phyloP scores from a whole-genome alignment of 2,329 filamentous ascomycete species.

The Metarhizium album region DNA sequence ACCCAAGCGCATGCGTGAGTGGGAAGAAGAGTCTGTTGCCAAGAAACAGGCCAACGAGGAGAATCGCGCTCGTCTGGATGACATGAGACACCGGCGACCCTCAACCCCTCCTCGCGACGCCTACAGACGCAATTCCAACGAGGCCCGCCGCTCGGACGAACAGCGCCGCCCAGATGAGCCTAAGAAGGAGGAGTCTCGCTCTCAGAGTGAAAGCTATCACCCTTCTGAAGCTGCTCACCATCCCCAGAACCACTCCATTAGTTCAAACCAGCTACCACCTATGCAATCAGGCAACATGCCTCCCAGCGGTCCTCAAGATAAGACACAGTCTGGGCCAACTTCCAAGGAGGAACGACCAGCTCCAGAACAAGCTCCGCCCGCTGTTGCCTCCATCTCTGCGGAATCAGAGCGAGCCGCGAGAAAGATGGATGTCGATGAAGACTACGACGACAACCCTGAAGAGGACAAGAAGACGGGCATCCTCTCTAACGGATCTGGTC shows the following conservation, averaged over 20 bases:
- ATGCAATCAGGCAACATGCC: constrained; percentile 51
- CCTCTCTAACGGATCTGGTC: constrained; percentile 32
- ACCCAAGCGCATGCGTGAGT: constrained; percentile 80
- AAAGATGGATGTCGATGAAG: constrained; percentile 95
- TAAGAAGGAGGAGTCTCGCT: constrained; percentile 52
- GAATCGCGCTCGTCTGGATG: constrained; percentile 74
- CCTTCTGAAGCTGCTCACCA: constrained; percentile 90
- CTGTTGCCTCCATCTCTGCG: constrained; percentile 40
- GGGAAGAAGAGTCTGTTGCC: constrained; percentile 70
- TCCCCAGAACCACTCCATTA: constrained; percentile 42
- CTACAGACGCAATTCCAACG: constrained; percentile 70
- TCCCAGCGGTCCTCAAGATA: constrained; percentile 41
- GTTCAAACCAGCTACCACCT: constrained; percentile 44
- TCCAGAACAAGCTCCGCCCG: constrained; percentile 27
- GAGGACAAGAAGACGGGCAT: constrained; percentile 58
- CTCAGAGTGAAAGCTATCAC: constrained; percentile 70
- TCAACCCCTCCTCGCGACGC: constrained; percentile 61
- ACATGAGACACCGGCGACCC: constrained; percentile 67
- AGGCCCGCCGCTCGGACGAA: constrained; percentile 55
- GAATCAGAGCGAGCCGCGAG: constrained; percentile 77
- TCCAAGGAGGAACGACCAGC: constrained; percentile 51
- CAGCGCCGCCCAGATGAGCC: constrained; percentile 48
- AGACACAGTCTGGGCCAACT: constrained; percentile 18
- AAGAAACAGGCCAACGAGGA: constrained; percentile 91
- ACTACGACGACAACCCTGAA: constrained; percentile 91